phyloP scores from a whole-genome alignment of 2,329 filamentous ascomycete genomes.

The Nectriaceae sp. region DNA sequence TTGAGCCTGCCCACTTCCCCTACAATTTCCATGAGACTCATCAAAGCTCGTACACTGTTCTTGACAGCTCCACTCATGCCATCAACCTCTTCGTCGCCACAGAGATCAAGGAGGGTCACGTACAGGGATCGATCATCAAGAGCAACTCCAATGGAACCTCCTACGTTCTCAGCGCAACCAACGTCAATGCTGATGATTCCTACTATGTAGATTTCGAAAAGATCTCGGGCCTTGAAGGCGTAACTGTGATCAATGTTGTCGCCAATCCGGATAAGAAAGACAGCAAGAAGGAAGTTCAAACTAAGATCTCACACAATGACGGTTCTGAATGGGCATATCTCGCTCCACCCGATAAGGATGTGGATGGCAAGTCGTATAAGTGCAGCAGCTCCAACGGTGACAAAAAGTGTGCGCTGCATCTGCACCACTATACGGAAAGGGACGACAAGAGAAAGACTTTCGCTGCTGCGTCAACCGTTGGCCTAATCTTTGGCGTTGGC shows the following conservation, averaged over 20 bases:
- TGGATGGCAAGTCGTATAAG: conserved; percentile 68
- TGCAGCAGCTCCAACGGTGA: conserved; percentile 64
- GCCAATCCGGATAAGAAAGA: conserved; percentile 73
- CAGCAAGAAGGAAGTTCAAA: conserved; percentile 81
- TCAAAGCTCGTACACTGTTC: conserved; percentile 84
- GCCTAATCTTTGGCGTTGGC: conserved; percentile 86
- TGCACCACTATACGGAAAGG: conserved; percentile 95
- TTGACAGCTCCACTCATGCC: conserved; percentile 93
- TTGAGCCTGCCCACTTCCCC: conserved; percentile 84
- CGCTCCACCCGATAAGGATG: conserved; percentile 69
- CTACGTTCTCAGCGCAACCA: conserved; percentile 80
- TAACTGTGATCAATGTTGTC: conserved; percentile 84
- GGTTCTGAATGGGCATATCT: conserved; percentile 84
- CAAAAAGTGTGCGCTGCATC: conserved; percentile 79
- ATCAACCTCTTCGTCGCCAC: conserved; percentile 93
- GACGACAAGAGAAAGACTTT: conserved; percentile 80
- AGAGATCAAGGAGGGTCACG: conserved; percentile 61
- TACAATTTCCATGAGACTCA: conserved; percentile 78
- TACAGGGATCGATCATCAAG: conserved; percentile 89
- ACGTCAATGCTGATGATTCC: conserved; percentile 75
- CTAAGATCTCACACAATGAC: conserved; percentile 95
- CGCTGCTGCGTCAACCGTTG: conserved; percentile 84
- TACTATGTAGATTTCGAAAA: conserved; percentile 97
- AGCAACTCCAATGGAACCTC: conserved; percentile 98
- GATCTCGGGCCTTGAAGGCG: conserved; percentile 87